These are phyloP conservation scores for Polyporus arcularius DNA, from an alignment of 768 basidiomycete genomes.

Conservation along the genomic window DNA sequence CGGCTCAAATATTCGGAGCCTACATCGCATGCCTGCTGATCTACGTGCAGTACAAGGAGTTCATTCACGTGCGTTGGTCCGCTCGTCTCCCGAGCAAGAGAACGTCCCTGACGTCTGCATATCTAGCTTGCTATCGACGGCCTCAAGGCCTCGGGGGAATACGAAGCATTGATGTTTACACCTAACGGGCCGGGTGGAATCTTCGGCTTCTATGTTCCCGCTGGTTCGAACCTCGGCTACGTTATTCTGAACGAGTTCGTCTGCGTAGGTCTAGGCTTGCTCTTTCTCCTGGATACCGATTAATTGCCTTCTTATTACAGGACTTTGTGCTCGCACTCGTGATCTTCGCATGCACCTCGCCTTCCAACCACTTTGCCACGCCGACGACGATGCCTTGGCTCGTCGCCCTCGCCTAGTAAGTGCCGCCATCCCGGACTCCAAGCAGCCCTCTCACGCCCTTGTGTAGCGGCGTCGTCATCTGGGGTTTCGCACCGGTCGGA, in stretches of 20 bases:
- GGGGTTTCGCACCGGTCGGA: conserved; percentile 57
- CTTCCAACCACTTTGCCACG: conserved; percentile 58
- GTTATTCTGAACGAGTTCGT: conserved; percentile 60
- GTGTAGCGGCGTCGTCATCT: conserved; percentile 56
- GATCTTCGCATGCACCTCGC: conserved; percentile 57
- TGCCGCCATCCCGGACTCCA: not conserved
- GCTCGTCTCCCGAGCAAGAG: not conserved
- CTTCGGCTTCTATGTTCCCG: conserved; percentile 49
- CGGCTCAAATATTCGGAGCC: conserved; percentile 65
- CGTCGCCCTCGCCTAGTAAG: conserved; percentile 62
- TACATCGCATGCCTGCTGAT: conserved; percentile 62
- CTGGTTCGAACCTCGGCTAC: conserved; percentile 45
- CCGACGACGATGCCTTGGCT: conserved; percentile 53
- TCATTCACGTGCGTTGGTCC: conserved; percentile 41
- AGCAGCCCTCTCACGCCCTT: not conserved
- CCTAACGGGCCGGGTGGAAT: conserved; percentile 42
- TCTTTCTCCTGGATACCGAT: not conserved
- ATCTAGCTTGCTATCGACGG: conserved; percentile 29
- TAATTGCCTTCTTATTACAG: conserved; percentile 1
- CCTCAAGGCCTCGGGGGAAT: conserved; percentile 23
- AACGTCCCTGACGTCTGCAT: conserved; percentile 37
- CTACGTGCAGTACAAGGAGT: conserved; percentile 62
- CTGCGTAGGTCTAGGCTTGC: conserved; percentile 37
- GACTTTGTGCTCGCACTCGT: conserved; percentile 49
- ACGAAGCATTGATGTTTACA: conserved; percentile 32